These are phyloP conservation scores for Diplodia seriata DNA, from an alignment of 2,329 filamentous ascomycete species.

Conservation along the genomic window DNA sequence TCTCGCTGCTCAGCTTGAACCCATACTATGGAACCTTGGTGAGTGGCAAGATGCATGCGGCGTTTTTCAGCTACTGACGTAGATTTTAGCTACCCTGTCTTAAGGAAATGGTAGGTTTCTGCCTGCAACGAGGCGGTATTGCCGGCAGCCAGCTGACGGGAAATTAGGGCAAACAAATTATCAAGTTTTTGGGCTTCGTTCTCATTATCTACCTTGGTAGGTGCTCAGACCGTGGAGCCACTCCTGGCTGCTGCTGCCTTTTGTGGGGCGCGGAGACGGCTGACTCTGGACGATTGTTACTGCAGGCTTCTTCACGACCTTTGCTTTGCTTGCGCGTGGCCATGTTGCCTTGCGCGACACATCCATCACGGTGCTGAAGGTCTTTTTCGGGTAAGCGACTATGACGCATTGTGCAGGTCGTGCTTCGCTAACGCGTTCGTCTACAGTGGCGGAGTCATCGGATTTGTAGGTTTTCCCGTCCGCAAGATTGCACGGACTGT, in stretches of 20 bases:
- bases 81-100: constrained; percentile 75
- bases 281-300: constrained; percentile 8
- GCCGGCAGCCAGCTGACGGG: constrained; percentile 32
- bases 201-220: constrained; percentile 78
- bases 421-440: constrained; percentile 33
- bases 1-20: constrained; percentile 83
- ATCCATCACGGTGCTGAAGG: constrained; percentile 78
- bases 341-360: constrained; percentile 70
- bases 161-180: constrained; percentile 76
- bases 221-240: constrained; percentile 12
- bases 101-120: constrained; percentile 76
- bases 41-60: constrained; percentile 36
- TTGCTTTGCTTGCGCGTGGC: constrained; percentile 77
- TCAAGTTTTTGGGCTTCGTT: constrained; percentile 81
- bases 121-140: constrained; percentile 15
- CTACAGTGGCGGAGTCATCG: constrained; percentile 53
- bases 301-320: constrained; percentile 82
- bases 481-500: constrained; percentile 10
- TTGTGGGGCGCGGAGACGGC: not conserved
- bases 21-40: constrained; percentile 86
- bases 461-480: constrained; percentile 65
- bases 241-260: constrained; percentile 19
- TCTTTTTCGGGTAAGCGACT: constrained; percentile 70
- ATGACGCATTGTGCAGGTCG: constrained; percentile 26
- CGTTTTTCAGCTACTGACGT: constrained; percentile 25